Conservation (phyloP, 208 protist species). For the Histomonas meleagridis region DNA sequence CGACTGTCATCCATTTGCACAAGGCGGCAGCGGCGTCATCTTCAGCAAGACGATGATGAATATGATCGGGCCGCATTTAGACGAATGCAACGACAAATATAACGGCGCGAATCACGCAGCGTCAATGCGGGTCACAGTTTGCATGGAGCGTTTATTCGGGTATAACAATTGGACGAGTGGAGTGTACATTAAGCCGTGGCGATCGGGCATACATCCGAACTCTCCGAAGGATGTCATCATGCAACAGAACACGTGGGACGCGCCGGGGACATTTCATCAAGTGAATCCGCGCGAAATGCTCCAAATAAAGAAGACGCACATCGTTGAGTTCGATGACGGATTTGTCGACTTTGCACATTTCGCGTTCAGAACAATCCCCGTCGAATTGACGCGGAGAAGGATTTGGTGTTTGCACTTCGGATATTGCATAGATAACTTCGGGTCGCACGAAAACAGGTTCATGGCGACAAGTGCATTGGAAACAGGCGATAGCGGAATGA, state of each 20-base stretch:
- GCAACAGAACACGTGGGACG: background rate
- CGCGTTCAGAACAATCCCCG: background rate
- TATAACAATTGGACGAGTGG: background rate
- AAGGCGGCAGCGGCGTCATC: background rate
- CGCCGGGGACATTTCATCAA: background rate
- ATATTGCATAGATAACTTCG: background rate
- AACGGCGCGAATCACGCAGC: slow-evolving; percentile 15
- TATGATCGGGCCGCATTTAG: background rate
- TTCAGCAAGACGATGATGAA: slow-evolving; percentile 6
- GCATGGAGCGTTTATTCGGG: background rate
- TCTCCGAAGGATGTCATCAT: background rate
- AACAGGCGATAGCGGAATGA: no score
- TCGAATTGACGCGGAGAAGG: background rate
- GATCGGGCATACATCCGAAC: background rate
- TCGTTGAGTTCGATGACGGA: background rate
- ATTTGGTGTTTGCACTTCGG: background rate
- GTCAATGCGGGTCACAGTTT: background rate
- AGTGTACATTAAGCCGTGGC: background rate
- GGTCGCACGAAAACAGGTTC: background rate
- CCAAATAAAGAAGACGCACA: background rate
- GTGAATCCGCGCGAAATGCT: background rate
- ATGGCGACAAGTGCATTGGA: background rate
- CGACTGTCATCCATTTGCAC: background rate
- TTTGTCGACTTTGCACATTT: background rate
- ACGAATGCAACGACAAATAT: background rate